These are phyloP conservation scores for Naumovozyma castellii DNA, from an alignment of 805 yeast genomes.

Conservation along the genomic window DNA sequence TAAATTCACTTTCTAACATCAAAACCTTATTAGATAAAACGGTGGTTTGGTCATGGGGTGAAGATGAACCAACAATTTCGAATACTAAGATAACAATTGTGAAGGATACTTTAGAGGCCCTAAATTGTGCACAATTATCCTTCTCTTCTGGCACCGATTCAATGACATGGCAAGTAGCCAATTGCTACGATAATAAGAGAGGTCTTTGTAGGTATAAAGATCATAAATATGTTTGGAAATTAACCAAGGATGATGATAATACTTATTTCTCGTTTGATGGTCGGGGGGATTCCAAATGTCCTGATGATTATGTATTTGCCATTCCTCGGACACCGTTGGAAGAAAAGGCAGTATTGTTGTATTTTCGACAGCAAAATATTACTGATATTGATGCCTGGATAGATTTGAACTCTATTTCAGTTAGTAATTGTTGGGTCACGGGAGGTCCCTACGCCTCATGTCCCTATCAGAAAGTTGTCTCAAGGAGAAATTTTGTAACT, in stretches of 20 bases:
- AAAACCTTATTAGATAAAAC: slow-evolving; percentile 29
- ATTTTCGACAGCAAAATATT: slow-evolving; percentile 7
- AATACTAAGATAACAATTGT: slow-evolving; percentile 7
- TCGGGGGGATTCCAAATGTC: slow-evolving; percentile 26
- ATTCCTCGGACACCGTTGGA: slow-evolving; percentile 45
- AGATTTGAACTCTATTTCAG: slow-evolving; percentile 68
- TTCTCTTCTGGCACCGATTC: slow-evolving; percentile 13
- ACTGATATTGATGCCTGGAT: slow-evolving; percentile 44
- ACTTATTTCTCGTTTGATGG: slow-evolving; percentile 37
- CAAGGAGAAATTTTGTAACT: slow-evolving; percentile 46
- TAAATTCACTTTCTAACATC: slow-evolving; percentile 20
- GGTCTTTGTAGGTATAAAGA: slow-evolving; percentile 46
- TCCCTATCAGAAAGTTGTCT: slow-evolving; percentile 57
- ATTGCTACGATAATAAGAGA: slow-evolving; percentile 49
- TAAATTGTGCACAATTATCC: slow-evolving; percentile 36
- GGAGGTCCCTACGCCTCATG: slow-evolving; percentile 75
- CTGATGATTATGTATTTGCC: slow-evolving; percentile 31
- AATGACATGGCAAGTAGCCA: slow-evolving; percentile 53
- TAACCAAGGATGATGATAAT: slow-evolving; percentile 25
- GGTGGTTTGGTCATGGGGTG: slow-evolving; percentile 68
- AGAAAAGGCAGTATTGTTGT: slow-evolving; percentile 25
- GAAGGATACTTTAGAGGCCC: slow-evolving; percentile 28
- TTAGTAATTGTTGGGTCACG: slow-evolving; percentile 69
- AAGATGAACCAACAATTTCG: slow-evolving; percentile 38
- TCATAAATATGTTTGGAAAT: slow-evolving; percentile 36